Base-by-base conservation (phyloP, 768 basidiomycete genomes). In the Xanthoconium purpureum region DNA sequence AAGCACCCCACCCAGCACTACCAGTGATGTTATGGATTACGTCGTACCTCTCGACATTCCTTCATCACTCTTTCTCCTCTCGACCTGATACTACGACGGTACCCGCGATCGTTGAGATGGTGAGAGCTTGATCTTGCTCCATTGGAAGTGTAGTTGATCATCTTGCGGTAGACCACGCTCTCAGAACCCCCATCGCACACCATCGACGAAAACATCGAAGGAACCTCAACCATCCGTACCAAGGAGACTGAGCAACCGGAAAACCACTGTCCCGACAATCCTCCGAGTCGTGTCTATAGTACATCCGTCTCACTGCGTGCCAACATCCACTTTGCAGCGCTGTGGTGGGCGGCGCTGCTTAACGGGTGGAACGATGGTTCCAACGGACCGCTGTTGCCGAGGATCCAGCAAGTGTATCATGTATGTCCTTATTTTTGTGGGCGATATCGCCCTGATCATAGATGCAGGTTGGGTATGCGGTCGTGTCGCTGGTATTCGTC, bases 401-500 rank as follows among this genome's bases (percentile, higher is more conserved):
- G 47, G 33, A 53, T 60, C 7, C 59, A 58, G 36, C 37, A 48
- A 38, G 45, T 56, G 2, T 56, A 59, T 38, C 51, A 52, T 39
- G 55, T 59, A 49, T 24, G 58, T 43, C 12, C 7, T 49, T 29
- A 2, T 38, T 33, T 8, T 3, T 14, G 10, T 40, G 11, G 24
- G n/a, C n/a, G 20, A 28, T 39, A 17, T 28, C 3, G 8, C 14
- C n/a, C 32, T 49, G 48, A 53, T 53, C 17, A 14, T 5, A 30
- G 38, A 42, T 10, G 32, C 32, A 82, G 78, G 72, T 81, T 29
- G 72, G 73, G 14, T 84, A 78, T 62, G 70, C 77, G 1, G 52
- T 78, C 10, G 82, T 85, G 17, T 84, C 83, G 1, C 58, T 84
- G n/a, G 71, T 84, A 28, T 87, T 85, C 66, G 73, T 86, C 33